Base-by-base conservation (phyloP, 495 filamentous ascomycete genomes). In the Friedmanniomyces simplex region DNA sequence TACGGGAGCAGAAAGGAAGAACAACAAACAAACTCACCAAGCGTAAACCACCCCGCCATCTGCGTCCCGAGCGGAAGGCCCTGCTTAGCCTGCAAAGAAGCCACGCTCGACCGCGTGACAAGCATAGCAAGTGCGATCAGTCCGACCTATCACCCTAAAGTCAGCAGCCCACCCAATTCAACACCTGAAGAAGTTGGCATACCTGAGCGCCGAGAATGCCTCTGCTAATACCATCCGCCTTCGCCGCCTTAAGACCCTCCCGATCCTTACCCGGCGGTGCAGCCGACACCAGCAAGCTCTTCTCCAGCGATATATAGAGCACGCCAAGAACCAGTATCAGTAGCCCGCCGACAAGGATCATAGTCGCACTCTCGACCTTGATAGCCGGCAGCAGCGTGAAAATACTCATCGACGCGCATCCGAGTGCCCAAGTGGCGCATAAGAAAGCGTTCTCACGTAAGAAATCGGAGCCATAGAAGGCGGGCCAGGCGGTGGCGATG, bases 61-160 rank as follows among this genome's bases (percentile, higher is more conserved):
- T 95, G 89, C 63, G 95, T 96, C 34, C 94, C 93, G 4, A 84
- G 71, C 6, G 91, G 90, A n/a, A 99, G 77, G 12, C 94, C 94
- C 54, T 81, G 73, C 65, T 88, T 93, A 32, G 89, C 85, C 68
- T 96, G 88, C 32, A 99, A 67, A 18, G 89, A 91, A 47, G 82
- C 70, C 20, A 83, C 79, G 64, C 88, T 95, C 10, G 87, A 91
- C 42, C 81, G 79, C 41, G 94, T 99, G 25, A 97, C 85, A 50
- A 91, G 62, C 77, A 94, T 86, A 39, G 93, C 78, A 52, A 97
- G 79, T 24, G 87, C 67, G 51, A 95, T 80, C 57, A 97, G 79
- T n/a, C 94, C 94, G 55, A 89, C 73, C 81, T 81, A 14, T 20
- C 60, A 21, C 16, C 24, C 18, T 6, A 3, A 32, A 32, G 28